phyloP scores from a whole-genome alignment of 2,329 filamentous ascomycete genomes.

The Fusarium sulawesiense region DNA sequence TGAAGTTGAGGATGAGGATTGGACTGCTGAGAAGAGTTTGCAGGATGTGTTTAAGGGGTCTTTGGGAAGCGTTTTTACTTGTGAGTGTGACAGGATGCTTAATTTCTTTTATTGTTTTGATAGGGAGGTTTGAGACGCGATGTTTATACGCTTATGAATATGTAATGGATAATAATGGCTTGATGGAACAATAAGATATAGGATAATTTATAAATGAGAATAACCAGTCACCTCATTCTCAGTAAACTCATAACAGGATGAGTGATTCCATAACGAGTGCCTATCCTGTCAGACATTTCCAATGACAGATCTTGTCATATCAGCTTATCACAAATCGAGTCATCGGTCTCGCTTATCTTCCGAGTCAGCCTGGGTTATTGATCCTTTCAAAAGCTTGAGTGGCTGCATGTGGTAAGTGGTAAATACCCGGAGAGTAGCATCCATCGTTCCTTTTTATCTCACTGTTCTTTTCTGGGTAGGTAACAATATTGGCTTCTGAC shows the following conservation, averaged over 20 bases:
- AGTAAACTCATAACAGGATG: rapidly evolving
- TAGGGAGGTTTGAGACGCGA: background rate
- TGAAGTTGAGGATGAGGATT: background rate
- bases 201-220: too few relatives aligned
- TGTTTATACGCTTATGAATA: rapidly evolving
- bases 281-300: background rate
- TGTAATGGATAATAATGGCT: background rate
- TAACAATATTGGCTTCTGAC: background rate
- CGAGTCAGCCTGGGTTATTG: background rate
- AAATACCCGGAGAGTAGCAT: background rate
- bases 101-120: background rate
- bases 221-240: background rate
- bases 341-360: slow-evolving; percentile 21
- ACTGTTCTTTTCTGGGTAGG: background rate
- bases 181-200: background rate
- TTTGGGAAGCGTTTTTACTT: background rate
- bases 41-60: rapidly evolving
- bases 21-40: background rate
- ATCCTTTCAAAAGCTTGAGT: background rate
- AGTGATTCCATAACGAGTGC: background rate
- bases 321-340: slow-evolving; percentile 10
- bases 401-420: background rate
- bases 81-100: background rate
- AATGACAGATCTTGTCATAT: slow-evolving; percentile 5
- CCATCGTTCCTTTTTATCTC: background rate